phyloP scores from a whole-genome alignment of 1,284 basidiomycete genomes.

The Rhizoctonia solani region DNA sequence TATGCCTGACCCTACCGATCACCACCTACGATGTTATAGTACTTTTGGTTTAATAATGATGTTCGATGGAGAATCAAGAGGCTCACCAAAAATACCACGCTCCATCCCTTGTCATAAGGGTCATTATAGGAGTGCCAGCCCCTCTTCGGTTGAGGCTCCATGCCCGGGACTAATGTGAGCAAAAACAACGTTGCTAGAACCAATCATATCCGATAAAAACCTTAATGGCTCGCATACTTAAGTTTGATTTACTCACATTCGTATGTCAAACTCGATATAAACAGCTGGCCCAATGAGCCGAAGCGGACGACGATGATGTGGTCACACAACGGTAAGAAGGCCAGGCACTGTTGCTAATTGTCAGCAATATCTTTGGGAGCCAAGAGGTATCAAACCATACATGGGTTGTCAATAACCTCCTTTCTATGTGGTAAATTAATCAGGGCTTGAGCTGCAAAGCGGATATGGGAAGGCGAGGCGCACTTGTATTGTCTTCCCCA shows the following conservation, averaged over 20 bases:
- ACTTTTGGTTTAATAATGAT: background rate
- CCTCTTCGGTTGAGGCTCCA: conserved; percentile 6
- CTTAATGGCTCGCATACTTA: background rate
- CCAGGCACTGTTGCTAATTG: conserved; percentile 2
- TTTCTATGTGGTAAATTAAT: background rate
- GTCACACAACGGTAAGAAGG: conserved; percentile 14
- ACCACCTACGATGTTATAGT: conserved; percentile 2
- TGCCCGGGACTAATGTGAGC: background rate
- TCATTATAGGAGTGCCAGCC: conserved; percentile 15
- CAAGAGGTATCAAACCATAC: background rate
- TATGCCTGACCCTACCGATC: conserved; percentile 1
- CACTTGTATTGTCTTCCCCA: conserved; percentile 4
- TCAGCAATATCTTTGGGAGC: background rate
- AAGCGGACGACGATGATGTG: background rate
- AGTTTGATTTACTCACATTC: conserved; percentile 1
- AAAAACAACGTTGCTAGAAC: conserved; percentile 10
- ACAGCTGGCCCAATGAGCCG: conserved; percentile 1
- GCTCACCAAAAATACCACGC: conserved; percentile 32
- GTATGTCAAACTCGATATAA: conserved; percentile 6
- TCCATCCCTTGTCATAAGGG: conserved; percentile 18
- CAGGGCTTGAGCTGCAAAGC: background rate
- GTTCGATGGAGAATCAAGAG: background rate
- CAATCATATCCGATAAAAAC: background rate
- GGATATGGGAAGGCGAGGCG: background rate
- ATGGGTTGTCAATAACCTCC: conserved; percentile 9